Percentiles rank a stretch among this genome's conserved stretches.
These are phyloP conservation scores for Speleostelium caveatum DNA, from an alignment of 78 protist genomes.

Conservation along the genomic window DNA sequence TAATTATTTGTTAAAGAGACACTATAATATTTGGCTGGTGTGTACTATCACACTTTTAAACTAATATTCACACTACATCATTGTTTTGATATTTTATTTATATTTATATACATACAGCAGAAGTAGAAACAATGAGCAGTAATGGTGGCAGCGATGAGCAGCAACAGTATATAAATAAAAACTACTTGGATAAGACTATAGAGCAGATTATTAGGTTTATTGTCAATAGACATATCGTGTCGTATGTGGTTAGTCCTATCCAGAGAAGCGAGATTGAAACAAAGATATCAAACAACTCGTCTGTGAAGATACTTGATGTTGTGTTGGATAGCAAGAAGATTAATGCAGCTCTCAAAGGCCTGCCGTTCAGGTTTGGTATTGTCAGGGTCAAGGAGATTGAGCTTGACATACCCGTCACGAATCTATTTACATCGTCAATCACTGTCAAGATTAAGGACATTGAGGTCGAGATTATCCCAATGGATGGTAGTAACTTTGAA, in stretches of 20 bases:
- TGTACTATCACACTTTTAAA: too few species aligned
- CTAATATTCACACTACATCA: too few species aligned
- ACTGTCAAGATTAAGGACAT: slow-evolving; percentile 13
- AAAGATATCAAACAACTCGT: background rate
- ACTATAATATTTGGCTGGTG: too few species aligned
- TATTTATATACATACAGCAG: too few species aligned
- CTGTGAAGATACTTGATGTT: slow-evolving; percentile 8
- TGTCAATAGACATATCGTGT: slow-evolving; percentile 28
- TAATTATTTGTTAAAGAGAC: too few species aligned
- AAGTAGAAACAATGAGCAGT: too few species aligned
- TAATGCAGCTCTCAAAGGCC: slow-evolving; percentile 10
- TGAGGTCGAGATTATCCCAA: slow-evolving; percentile 23
- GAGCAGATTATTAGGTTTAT: background rate
- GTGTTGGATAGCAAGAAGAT: slow-evolving; percentile 24
- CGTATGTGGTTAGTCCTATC: slow-evolving; percentile 7
- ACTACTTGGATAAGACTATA: background rate
- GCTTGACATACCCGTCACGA: slow-evolving; percentile 11
- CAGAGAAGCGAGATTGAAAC: slow-evolving; percentile 58
- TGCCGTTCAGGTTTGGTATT: slow-evolving; percentile 30
- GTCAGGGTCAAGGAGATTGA: slow-evolving; percentile 19
- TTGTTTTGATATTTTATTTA: too few species aligned
- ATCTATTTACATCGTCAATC: slow-evolving; percentile 19
- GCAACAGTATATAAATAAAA: too few species aligned
- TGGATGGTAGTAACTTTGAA: background rate
- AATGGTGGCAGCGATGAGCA: too few species aligned